Evolutionary conservation across 768 basidiomycete species (phyloP).

Genomic region (Tricholoma saponaceum): DNA sequence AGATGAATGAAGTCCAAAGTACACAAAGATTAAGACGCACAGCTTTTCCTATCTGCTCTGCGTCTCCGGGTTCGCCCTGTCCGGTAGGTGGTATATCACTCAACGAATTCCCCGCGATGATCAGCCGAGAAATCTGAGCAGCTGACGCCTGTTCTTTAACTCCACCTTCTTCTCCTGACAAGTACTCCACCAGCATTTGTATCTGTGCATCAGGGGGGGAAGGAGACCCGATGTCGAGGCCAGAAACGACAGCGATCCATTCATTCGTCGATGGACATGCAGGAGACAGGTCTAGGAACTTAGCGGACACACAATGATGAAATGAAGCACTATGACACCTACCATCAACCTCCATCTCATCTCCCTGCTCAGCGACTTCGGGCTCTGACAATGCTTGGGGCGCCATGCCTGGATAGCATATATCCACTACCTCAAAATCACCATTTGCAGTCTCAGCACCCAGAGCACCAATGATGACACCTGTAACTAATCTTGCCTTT

Average conservation of each 20-base stretch:
- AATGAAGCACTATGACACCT: conserved; percentile 19
- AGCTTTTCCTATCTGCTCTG: conserved; percentile 47
- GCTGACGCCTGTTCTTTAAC: conserved; percentile 59
- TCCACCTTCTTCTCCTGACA: conserved; percentile 81
- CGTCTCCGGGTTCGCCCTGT: conserved; percentile 26
- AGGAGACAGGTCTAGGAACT: neutral
- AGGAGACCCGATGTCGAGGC: conserved; percentile 70
- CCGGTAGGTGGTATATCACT: conserved; percentile 38
- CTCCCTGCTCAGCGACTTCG: conserved; percentile 18
- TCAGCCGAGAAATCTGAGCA: conserved; percentile 74
- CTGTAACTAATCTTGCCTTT: conserved; percentile 73
- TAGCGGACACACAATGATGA: conserved; percentile 1
- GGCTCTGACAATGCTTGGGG: conserved; percentile 42
- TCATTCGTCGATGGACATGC: conserved; percentile 40
- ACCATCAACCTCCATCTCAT: conserved; percentile 73
- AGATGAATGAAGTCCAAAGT: conserved; percentile 7
- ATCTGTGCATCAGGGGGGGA: conserved; percentile 65
- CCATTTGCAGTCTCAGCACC: conserved; percentile 88
- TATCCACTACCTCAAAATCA: conserved; percentile 91
- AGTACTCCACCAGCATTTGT: conserved; percentile 87
- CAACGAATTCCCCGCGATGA: conserved; percentile 89
- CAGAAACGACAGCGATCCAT: conserved; percentile 86
- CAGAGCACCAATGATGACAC: conserved; percentile 84
- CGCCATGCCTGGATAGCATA: conserved; percentile 82
- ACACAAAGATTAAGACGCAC: conserved; percentile 33